Evolutionary conservation across 768 basidiomycete genomes (phyloP).

Genomic region (Russula foetens): DNA sequence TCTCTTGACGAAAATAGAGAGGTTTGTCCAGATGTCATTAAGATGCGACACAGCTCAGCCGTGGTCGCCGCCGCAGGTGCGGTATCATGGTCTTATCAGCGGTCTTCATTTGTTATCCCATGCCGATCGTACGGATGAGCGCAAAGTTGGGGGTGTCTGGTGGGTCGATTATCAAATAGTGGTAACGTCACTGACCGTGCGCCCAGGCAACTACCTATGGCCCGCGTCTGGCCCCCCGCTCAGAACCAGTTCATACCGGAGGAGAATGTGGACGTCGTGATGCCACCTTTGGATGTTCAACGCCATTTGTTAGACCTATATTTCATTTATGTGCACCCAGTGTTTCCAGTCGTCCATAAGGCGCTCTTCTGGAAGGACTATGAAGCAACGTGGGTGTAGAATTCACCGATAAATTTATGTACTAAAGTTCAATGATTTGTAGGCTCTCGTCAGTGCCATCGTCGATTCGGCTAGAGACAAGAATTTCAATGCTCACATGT

Average conservation of each 20-base stretch:
- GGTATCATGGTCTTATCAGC: conserved; percentile 74
- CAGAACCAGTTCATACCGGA: conserved; percentile 38
- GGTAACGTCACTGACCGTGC: neutral
- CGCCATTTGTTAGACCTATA: conserved; percentile 65
- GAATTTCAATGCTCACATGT: neutral
- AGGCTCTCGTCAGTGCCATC: conserved; percentile 13
- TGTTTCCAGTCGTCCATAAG: conserved; percentile 77
- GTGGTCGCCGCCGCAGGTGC: conserved; percentile 44
- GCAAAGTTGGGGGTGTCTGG: conserved; percentile 64
- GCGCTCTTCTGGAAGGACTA: conserved; percentile 60
- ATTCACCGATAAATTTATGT: neutral
- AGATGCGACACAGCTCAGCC: conserved; percentile 24
- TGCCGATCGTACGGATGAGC: conserved; percentile 56
- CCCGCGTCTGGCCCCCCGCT: conserved; percentile 62
- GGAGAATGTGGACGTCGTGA: conserved; percentile 35
- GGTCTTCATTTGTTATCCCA: conserved; percentile 69
- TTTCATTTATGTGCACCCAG: conserved; percentile 78
- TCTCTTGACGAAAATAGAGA: conserved; percentile 73
- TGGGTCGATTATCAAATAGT: conserved; percentile 23
- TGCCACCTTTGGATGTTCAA: conserved; percentile 59
- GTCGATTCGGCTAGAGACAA: neutral
- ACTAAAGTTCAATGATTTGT: neutral
- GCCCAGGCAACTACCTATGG: conserved; percentile 62
- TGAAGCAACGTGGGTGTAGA: conserved; percentile 19
- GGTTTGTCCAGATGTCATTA: conserved; percentile 29